Evolutionary conservation across 1,284 basidiomycete genomes (phyloP), one percentile per base, ranked within the genome.

Genomic region (Farysia itapuensis): DNA sequence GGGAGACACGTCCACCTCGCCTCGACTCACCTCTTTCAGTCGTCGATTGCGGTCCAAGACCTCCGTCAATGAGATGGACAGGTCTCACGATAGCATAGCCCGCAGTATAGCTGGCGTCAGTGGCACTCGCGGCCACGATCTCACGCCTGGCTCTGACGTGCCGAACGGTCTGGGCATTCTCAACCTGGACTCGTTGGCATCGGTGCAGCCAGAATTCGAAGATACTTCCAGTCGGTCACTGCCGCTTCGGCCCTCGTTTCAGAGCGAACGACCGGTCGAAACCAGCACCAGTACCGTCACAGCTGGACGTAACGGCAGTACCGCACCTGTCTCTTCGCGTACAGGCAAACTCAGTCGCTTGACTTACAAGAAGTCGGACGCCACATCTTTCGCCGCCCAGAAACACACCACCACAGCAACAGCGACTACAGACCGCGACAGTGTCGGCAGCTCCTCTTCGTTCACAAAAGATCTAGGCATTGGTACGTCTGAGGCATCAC

Each of bases 351-450:
- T 64, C 1, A 50, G 61, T 16, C 51, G 57, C 5, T 47, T 64
- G 18, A 46, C 57, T 4, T 64, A 64, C 47, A 64, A 56, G 29
- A 64, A 64, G 43, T 52, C 44, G 14, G 61, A 64, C n/a, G 47
- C 52, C 0, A 51, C 56, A 13, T 43, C 58, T 6, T 51, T 50
- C 38, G 43, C 50, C 29, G 43, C 51, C 9, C 50, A 54, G 26
- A 9, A 9, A 11, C 26, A n/a, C 26, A 28, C 9, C 9, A 28
- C 26, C 11, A 28, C 26, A n/a, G n/a, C n/a, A n/a, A n/a, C n/a
- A n/a, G n/a, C n/a, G n/a, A n/a, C n/a, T n/a, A n/a, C n/a, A n/a
- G n/a, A n/a, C n/a, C n/a, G n/a, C n/a, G n/a, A n/a, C n/a, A n/a
- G n/a, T n/a, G n/a, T n/a, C n/a, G n/a, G n/a, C n/a, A n/a, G n/a